phyloP scores from a whole-genome alignment of 2,329 filamentous ascomycete genomes.

The Colletotrichum scovillei region DNA sequence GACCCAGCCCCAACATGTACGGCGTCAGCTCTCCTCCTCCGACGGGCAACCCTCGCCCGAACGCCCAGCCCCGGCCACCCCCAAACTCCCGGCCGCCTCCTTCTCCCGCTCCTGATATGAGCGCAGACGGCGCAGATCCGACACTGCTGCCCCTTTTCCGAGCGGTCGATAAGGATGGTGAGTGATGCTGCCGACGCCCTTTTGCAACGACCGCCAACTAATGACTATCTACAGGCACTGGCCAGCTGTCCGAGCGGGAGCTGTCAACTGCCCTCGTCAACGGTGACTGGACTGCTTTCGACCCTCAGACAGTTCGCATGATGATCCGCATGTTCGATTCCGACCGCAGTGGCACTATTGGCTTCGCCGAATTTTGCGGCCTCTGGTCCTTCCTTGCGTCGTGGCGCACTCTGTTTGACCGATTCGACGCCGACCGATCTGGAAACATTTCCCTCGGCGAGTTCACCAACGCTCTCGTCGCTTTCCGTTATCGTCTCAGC shows the following conservation, averaged over 20 bases:
- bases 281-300: constrained; percentile 94
- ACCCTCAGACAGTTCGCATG: constrained; percentile 94
- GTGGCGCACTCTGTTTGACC: constrained; percentile 94
- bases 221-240: constrained; percentile 66
- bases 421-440: constrained; percentile 88
- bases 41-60: constrained; percentile 54
- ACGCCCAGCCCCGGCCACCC: constrained; percentile 62
- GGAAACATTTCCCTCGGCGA: constrained; percentile 89
- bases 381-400: constrained; percentile 96
- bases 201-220: constrained; percentile 1
- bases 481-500: constrained; percentile 93
- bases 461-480: constrained; percentile 89
- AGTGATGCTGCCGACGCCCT: constrained; percentile 35
- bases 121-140: constrained; percentile 67
- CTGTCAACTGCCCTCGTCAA: constrained; percentile 93
- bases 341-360: constrained; percentile 88
- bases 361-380: constrained; percentile 95
- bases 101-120: constrained; percentile 66
- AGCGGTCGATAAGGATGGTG: constrained; percentile 88
- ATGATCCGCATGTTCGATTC: constrained; percentile 99
- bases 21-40: constrained; percentile 65
- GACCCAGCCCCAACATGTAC: constrained; percentile 45
- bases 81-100: constrained; percentile 72
- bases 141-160: constrained; percentile 87
- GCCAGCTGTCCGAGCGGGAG: constrained; percentile 86